Base-by-base conservation (phyloP, 768 basidiomycete species). In the Naganishia vaughanmartiniae region DNA sequence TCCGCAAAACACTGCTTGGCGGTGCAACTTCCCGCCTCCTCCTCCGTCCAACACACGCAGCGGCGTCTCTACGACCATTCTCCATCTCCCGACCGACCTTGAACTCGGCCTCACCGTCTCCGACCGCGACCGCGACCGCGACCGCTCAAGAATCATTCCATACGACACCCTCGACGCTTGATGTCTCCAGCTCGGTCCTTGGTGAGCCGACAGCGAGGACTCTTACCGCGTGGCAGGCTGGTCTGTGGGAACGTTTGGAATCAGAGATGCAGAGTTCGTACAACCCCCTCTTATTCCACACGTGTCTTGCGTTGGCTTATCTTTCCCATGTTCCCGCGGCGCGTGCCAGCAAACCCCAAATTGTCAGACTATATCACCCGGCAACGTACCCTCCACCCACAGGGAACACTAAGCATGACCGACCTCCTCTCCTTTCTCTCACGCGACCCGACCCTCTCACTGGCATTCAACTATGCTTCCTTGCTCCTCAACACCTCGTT, bases 401-500 rank as follows among this genome's bases (percentile, higher is more conserved):
- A 46, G 11, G 39, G 51, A 11, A 54, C 54, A 6, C 53, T 56
- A n/a, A 53, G 67, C 54, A 56, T 68, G 67, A 56, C 54, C 48
- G 66, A 67, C 30, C 51, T 54, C 53, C 34, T 54, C 19, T 54
- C 48, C 31, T 53, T 54, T 34, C 68, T 69, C 48, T 78, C 92
- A 0, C 75, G 83, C 19, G 82, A 87, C 34, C 86, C 86, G 53
- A 83, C 86, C 28, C 82, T 87, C 65, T 85, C 87, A 0, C 81
- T 94, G 65, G 87, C 87, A 30, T 98, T 93, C 82, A 95, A 91
- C 81, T 93, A 94, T 77, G 93, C 94, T 4, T 90, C 90, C 73
- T 86, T 92, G 56, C 91, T 95, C 6, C 83, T 97, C 72, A 99
- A 98, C 83, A 98, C 96, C 81, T 88, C 88, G 75, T 98, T 92